Evolutionary conservation across 148 eudicot genomes (phyloP).

Genomic region (Vaccinium corymbosum): DNA sequence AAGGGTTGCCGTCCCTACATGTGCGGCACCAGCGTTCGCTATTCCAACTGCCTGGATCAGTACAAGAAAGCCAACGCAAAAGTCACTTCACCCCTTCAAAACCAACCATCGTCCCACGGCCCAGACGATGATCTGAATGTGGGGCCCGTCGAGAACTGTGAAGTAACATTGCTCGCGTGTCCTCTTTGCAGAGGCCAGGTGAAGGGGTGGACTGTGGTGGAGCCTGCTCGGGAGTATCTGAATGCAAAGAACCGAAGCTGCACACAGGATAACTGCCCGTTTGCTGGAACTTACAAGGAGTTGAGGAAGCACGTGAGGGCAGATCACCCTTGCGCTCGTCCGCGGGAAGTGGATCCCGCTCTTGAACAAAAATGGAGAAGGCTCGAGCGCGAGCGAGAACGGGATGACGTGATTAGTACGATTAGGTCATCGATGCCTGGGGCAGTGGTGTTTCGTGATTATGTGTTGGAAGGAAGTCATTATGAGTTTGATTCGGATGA

Average conservation of each 20-base stretch:
- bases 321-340: conserved; percentile 52
- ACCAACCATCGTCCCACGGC: conserved; percentile 18
- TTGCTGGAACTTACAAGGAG: conserved; percentile 50
- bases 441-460: conserved; percentile 57
- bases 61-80: conserved; percentile 59
- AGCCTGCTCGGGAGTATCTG: conserved; percentile 45
- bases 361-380: conserved; percentile 59
- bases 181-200: conserved; percentile 73
- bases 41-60: conserved; percentile 69
- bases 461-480: conserved; percentile 46
- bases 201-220: conserved; percentile 68
- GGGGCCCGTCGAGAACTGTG: conserved; percentile 26
- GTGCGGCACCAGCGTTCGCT: conserved; percentile 65
- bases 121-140: conserved; percentile 17
- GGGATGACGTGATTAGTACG: conserved; percentile 53
- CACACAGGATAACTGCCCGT: conserved; percentile 50
- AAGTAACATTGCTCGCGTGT: conserved; percentile 44
- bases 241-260: conserved; percentile 52
- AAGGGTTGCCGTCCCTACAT: conserved; percentile 71
- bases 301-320: conserved; percentile 51
- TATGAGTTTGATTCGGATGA: conserved; percentile 38
- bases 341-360: conserved; percentile 57
- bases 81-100: conserved; percentile 17
- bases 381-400: conserved; percentile 47
- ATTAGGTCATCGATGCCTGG: conserved; percentile 63